phyloP scores from a whole-genome alignment of 169 alveolate genomes.

The Cyclospora cayetanensis region DNA sequence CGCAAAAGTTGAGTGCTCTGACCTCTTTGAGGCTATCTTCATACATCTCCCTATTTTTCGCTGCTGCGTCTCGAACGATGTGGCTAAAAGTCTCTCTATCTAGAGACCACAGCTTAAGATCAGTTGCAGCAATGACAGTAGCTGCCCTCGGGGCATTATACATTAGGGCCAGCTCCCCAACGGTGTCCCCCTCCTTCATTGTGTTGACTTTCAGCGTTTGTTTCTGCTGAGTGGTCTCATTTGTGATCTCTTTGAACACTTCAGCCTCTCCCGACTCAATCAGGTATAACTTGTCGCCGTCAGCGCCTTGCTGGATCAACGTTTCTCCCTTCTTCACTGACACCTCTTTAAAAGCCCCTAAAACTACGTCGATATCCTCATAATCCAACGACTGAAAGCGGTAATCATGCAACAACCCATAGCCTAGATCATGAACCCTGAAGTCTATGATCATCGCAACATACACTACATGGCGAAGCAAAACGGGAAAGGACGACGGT shows the following conservation, averaged over 20 bases:
- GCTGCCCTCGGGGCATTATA: constrained; percentile 96
- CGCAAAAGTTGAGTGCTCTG: too few species aligned
- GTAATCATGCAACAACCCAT: not conserved
- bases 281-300: constrained; percentile 92
- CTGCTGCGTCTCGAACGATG: constrained; percentile 91
- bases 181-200: constrained; percentile 88
- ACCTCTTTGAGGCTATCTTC: constrained; percentile 89
- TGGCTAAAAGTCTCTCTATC: constrained; percentile 93
- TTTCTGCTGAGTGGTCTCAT: constrained; percentile 73
- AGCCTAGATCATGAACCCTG: not conserved
- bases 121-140: constrained; percentile 87
- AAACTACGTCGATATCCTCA: constrained; percentile 35
- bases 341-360: constrained; percentile 41
- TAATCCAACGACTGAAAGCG: constrained; percentile 30
- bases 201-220: constrained; percentile 74
- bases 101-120: constrained; percentile 85
- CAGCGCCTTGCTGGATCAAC: constrained; percentile 90
- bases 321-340: constrained; percentile 39
- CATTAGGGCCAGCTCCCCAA: constrained; percentile 93
- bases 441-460: not conserved
- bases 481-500: too few species aligned
- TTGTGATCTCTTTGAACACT: constrained; percentile 77
- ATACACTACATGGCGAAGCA: not conserved
- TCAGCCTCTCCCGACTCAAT: constrained; percentile 92
- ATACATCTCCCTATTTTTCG: constrained; percentile 88